A percentile compares a stretch with the other conserved stretches of the same genome.
Conservation (phyloP, 2,329 filamentous ascomycete species). For the Diaporthe nobilis region DNA sequence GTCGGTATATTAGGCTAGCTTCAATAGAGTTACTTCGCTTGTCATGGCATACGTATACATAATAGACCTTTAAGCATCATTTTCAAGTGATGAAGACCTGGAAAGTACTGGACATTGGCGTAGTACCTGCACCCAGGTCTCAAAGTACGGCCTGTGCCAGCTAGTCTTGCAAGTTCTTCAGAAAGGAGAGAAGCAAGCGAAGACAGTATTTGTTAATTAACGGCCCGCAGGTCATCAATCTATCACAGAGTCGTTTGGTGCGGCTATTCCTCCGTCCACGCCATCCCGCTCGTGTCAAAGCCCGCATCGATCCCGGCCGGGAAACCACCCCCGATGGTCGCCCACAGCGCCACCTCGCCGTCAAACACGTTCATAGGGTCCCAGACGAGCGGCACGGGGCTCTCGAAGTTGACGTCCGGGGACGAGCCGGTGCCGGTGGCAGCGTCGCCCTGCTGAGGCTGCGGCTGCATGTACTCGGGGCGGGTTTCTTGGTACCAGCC, state of each 20-base stretch:
- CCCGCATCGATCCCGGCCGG: not conserved
- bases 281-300: not conserved
- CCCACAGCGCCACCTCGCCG: conserved; percentile 20
- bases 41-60: too few relatives aligned
- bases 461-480: not conserved
- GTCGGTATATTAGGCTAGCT: not conserved
- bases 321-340: not conserved
- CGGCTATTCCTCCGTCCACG: not conserved
- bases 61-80: too few relatives aligned
- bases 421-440: not conserved
- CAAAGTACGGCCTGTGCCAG: not conserved
- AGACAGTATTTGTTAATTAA: too few relatives aligned
- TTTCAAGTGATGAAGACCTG: not conserved
- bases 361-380: conserved; percentile 25
- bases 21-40: not conserved
- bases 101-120: too few relatives aligned
- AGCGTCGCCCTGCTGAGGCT: not conserved
- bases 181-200: too few relatives aligned
- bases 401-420: conserved; percentile 12
- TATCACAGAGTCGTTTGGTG: not conserved
- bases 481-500: not conserved
- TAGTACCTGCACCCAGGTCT: not conserved
- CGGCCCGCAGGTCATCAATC: not conserved
- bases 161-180: not conserved
- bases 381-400: not conserved